Evolutionary conservation across 257 asterid genomes (phyloP), one percentile per base, ranked within the genome.

Genomic region (Avicennia marina): DNA sequence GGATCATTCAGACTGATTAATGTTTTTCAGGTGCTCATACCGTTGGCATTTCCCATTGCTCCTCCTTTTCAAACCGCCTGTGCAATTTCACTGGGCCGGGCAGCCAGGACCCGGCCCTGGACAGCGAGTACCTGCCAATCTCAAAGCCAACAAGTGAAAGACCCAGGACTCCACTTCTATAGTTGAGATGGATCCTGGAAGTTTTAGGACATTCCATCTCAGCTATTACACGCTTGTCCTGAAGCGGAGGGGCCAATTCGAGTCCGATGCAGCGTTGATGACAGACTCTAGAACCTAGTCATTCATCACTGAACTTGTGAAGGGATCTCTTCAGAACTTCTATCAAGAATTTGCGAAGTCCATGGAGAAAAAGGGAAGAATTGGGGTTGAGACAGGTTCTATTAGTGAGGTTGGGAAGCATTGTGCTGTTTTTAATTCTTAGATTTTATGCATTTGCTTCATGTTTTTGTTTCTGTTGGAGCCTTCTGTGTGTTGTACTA

Each of bases 161-260:
- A 11, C 70, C 6, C 17, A 63, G 51, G 77, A 81, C 44, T 75
- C 79, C 1, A 76, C 75, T 16, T 21, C 75, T 0, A 62, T 22
- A 27, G 87, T 76, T 0, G 87, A 80, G 58, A 82, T 87, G 94
- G 94, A 82, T 27, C 87, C 91, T 0, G 84, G 95, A 29, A 86
- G 95, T 68, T 60, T 80, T 25, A 66, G 75, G 48, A 83, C 95
- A 4, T 86, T 86, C 61, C 94, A 86, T 52, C 84, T 78, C 1
- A 79, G 90, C 25, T 83, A 86, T 53, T 83, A 78, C 33, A 63
- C n/a, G 11, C 80, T 77, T 6, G 64, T 86, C 40, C 84, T 79
- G 11, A 83, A 83, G 53, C 68, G 87, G 33, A 75, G 94, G 66
- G 95, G 94, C 0, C 66, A 83, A 15, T 83, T 83, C 45, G 57